phyloP scores from a whole-genome alignment of 2,329 filamentous ascomycete genomes.

The Colletotrichum orbiculare region DNA sequence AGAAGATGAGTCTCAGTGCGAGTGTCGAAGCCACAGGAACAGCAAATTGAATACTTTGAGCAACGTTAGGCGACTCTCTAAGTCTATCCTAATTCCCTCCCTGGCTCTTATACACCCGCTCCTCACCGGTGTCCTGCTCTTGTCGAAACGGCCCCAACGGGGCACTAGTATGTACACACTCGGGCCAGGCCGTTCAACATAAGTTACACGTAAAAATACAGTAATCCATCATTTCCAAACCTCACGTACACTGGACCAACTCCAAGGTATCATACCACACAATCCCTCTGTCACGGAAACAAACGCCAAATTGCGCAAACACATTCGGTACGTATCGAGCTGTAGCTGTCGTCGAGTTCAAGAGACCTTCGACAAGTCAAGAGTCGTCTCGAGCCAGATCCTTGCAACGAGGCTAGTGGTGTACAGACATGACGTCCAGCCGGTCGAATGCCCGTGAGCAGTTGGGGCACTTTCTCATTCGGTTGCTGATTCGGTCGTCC shows the following conservation, averaged over 20 bases:
- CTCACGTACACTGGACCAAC: constrained; percentile 25
- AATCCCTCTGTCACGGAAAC: constrained; percentile 30
- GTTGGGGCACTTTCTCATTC: constrained; percentile 94
- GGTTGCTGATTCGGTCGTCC: constrained; percentile 87
- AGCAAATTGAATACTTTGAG: constrained; percentile 29
- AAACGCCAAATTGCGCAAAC: constrained; percentile 32
- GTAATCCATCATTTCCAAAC: constrained; percentile 36
- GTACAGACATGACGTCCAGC: constrained; percentile 85
- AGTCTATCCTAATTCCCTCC: constrained; percentile 32
- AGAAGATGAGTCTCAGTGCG: constrained; percentile 55
- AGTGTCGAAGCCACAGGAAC: too few species aligned
- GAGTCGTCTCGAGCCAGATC: background rate
- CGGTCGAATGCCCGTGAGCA: constrained; percentile 93
- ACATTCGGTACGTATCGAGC: background rate
- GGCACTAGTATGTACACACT: constrained; percentile 33
- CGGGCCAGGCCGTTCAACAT: constrained; percentile 34
- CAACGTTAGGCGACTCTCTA: constrained; percentile 31
- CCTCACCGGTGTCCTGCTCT: constrained; percentile 6
- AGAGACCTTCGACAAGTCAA: constrained; percentile 5
- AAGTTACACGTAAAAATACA: constrained; percentile 38
- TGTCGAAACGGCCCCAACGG: constrained; percentile 9
- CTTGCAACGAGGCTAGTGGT: constrained; percentile 50
- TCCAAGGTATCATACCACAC: constrained; percentile 37
- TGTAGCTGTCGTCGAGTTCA: constrained; percentile 4
- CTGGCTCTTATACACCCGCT: constrained; percentile 8